phyloP scores from a whole-genome alignment of 1,139 yeast species.

The Taiozyma sp. region DNA sequence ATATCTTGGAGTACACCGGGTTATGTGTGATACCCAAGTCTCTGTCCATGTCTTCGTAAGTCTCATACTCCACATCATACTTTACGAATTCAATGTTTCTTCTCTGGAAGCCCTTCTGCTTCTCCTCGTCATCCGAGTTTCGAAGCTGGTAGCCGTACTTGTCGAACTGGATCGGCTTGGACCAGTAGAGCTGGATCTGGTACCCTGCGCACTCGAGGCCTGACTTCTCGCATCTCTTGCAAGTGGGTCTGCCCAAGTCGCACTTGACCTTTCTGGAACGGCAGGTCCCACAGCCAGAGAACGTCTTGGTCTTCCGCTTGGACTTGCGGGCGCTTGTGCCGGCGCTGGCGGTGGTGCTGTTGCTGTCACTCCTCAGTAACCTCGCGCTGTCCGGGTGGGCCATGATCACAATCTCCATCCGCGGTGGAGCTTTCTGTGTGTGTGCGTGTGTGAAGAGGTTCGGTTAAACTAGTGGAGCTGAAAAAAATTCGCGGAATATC shows the following conservation, averaged over 20 bases:
- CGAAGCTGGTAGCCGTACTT: slow-evolving; percentile 30
- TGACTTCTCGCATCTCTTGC: slow-evolving; percentile 48
- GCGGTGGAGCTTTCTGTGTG: neutral
- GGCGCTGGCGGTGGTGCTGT: neutral
- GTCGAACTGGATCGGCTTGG: slow-evolving; percentile 47
- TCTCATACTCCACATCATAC: slow-evolving; percentile 60
- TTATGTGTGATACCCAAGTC: slow-evolving; percentile 62
- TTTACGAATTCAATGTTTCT: slow-evolving; percentile 73
- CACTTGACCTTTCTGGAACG: slow-evolving; percentile 57
- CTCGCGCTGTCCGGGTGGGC: neutral
- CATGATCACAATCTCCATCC: neutral
- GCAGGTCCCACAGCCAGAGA: slow-evolving; percentile 65
- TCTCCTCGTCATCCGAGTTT: slow-evolving; percentile 23
- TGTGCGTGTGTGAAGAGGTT: neutral
- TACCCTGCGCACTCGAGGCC: slow-evolving; percentile 76
- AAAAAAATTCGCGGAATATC: neutral
- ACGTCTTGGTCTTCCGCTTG: slow-evolving; percentile 39
- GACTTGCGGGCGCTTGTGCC: neutral
- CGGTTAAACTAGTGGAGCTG: neutral
- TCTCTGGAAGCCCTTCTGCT: slow-evolving; percentile 52
- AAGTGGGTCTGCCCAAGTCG: slow-evolving; percentile 48
- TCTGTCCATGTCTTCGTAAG: slow-evolving; percentile 79
- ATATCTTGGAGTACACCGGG: slow-evolving; percentile 39
- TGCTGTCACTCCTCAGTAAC: neutral
- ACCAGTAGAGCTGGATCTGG: slow-evolving; percentile 78